Evolutionary conservation across 371 early-diverging fungal genomes (phyloP).

Genomic region (Mortierella sp.): DNA sequence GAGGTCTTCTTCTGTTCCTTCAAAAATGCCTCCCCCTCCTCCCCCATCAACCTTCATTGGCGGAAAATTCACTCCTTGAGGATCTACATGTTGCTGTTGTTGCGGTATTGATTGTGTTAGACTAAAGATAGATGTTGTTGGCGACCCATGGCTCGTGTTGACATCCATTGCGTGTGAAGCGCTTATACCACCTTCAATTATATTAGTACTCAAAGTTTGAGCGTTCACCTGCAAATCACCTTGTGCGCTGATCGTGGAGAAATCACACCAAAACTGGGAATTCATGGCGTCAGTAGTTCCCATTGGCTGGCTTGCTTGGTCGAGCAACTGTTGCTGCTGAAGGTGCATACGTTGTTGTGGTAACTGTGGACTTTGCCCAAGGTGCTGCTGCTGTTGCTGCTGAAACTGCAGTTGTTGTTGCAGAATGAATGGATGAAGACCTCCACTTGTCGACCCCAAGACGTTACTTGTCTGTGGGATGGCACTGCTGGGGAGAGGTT

Average conservation of each 20-base stretch:
- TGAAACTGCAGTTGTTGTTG: constrained; percentile 19
- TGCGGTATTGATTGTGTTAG: background rate
- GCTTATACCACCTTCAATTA: background rate
- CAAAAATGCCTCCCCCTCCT: background rate
- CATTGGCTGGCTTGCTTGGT: background rate
- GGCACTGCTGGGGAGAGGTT: constrained; percentile 21
- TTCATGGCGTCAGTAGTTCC: background rate
- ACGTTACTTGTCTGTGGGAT: constrained; percentile 2
- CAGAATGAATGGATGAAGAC: constrained; percentile 15
- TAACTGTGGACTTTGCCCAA: constrained; percentile 4
- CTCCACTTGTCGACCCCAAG: background rate
- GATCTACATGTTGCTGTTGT: constrained; percentile 10
- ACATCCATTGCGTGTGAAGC: background rate
- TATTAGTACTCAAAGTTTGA: constrained; percentile 10
- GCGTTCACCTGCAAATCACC: constrained; percentile 4
- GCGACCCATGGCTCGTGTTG: background rate
- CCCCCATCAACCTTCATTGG: background rate
- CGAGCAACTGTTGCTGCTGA: constrained; percentile 5
- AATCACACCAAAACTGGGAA: constrained; percentile 21
- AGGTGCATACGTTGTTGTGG: background rate
- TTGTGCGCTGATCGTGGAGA: background rate
- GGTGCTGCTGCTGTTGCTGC: constrained; percentile 6
- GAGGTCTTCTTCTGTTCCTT: constrained; percentile 10
- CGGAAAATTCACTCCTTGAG: background rate
- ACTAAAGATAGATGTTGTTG: background rate